Conservation (phyloP, 768 basidiomycete species). For the Lactifluus volemus region DNA sequence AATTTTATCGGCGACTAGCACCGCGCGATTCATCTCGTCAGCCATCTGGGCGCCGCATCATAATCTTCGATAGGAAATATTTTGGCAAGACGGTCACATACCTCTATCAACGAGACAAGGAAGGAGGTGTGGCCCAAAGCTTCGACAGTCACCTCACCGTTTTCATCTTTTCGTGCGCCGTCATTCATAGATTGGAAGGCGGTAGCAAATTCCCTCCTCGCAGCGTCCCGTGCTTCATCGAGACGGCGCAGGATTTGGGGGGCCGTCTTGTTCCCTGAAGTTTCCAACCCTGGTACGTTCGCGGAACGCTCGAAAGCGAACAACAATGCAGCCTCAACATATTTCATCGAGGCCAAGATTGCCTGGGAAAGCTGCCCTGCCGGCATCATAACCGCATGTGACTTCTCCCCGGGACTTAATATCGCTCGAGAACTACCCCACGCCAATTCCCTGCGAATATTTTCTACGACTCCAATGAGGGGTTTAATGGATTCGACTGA, state of each 20-base stretch:
- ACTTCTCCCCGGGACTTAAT: background rate
- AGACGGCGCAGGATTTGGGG: background rate
- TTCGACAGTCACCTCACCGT: constrained; percentile 24
- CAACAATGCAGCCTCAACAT: constrained; percentile 23
- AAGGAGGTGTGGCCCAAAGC: constrained; percentile 32
- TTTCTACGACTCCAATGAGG: constrained; percentile 36
- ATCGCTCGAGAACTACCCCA: constrained; percentile 30
- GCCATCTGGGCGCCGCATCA: constrained; percentile 31
- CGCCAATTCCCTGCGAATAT: constrained; percentile 37
- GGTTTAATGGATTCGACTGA: constrained; percentile 36
- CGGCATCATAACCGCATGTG: constrained; percentile 23
- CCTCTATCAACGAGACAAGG: constrained; percentile 39
- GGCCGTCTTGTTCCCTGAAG: constrained; percentile 10
- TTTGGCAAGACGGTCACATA: constrained; percentile 16
- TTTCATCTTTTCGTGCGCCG: constrained; percentile 20
- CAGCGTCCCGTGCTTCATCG: constrained; percentile 10
- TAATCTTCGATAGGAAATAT: background rate
- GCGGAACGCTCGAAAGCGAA: constrained; percentile 27
- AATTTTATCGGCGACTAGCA: constrained; percentile 25
- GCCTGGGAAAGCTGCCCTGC: constrained; percentile 29
- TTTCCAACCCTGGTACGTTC: constrained; percentile 11
- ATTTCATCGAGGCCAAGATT: constrained; percentile 29
- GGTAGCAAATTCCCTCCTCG: constrained; percentile 25
- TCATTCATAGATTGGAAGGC: constrained; percentile 28
- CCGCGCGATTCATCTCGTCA: constrained; percentile 30